Base-by-base conservation (phyloP, 2,329 filamentous ascomycete genomes). In the Coleophoma eucalyptorum region DNA sequence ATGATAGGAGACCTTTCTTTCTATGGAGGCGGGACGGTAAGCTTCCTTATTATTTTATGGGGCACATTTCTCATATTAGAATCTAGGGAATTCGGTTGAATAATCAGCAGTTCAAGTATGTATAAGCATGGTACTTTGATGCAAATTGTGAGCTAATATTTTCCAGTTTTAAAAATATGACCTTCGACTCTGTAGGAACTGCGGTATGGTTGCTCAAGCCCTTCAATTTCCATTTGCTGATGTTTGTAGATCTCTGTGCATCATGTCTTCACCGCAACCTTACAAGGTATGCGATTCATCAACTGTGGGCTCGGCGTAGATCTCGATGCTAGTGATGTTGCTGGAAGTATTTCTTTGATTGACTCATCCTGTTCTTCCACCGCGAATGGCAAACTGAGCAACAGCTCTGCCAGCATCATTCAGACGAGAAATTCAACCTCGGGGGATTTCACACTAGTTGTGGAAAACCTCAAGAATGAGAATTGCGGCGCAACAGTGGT, bases 231-330 rank as follows among this genome's bases (percentile, higher is more conserved):
- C 13, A 15, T 38, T 38, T 38, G 5, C 13, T 18, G 6, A 38
- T 8, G 13, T 11, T 11, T 38, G 6, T 38, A 38, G 35, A 38
- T 38, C 6, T n/a, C 19, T 13, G 42, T 44, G 8, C 42, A 44
- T 26, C 42, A 44, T 31, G 42, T 44, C 31, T 50, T 41, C 16
- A 46, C 42, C 5, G 42, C 35, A 31, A 31, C 43, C 4, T 33
- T 46, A 19, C 51, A 53, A 20, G 40, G 41, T 3, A 43, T 51
- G 41, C 56, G 46, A 1, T 68, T 69, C 20, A 58, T 64, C 38
- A 55, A 55, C 8, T 58, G 60, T 33, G 35, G 54, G 5, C 42
- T 61, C 21, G 62, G 61, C n/a, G 59, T 67, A n/a, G 55, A 54
- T 32, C 35, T 50, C 43, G 38, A 37, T 33, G 20, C 20, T 16